Percentiles rank a stretch among this genome's conserved stretches.
These are phyloP conservation scores for Sclerotinia subarctica DNA, from an alignment of 2,329 filamentous ascomycete genomes.

Conservation along the genomic window DNA sequence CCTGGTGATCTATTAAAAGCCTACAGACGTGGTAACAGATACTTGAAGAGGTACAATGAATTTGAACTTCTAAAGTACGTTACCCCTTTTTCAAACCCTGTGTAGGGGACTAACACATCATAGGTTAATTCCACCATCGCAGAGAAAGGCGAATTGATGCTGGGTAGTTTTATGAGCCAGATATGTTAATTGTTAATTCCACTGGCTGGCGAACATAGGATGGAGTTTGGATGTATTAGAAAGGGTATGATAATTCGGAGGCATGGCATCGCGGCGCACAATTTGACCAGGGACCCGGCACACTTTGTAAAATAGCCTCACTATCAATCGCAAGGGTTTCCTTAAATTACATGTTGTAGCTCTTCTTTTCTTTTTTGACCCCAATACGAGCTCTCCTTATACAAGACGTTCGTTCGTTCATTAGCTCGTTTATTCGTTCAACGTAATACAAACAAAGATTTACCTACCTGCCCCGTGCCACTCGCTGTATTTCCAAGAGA, in stretches of 20 bases:
- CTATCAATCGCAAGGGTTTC: neutral
- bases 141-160: slow-evolving; percentile 1
- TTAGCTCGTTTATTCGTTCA: too few species aligned
- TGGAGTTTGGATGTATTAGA: slow-evolving; percentile 7
- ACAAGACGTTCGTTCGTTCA: too few species aligned
- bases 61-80: slow-evolving; percentile 73
- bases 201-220: neutral
- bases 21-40: slow-evolving; percentile 68
- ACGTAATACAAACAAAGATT: too few species aligned
- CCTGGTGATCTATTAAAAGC: slow-evolving; percentile 59
- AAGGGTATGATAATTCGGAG: neutral
- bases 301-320: neutral
- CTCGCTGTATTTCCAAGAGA: too few species aligned
- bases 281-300: neutral
- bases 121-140: neutral
- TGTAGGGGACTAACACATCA: neutral
- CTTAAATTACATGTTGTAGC: too few species aligned
- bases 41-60: slow-evolving; percentile 66
- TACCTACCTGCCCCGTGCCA: too few species aligned
- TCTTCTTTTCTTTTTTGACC: too few species aligned
- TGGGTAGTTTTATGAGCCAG: neutral
- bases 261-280: neutral
- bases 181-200: neutral
- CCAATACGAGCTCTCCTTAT: too few species aligned
- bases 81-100: neutral